Evolutionary conservation across 306 rosid genomes (phyloP).

Genomic region (Urtica urens): DNA sequence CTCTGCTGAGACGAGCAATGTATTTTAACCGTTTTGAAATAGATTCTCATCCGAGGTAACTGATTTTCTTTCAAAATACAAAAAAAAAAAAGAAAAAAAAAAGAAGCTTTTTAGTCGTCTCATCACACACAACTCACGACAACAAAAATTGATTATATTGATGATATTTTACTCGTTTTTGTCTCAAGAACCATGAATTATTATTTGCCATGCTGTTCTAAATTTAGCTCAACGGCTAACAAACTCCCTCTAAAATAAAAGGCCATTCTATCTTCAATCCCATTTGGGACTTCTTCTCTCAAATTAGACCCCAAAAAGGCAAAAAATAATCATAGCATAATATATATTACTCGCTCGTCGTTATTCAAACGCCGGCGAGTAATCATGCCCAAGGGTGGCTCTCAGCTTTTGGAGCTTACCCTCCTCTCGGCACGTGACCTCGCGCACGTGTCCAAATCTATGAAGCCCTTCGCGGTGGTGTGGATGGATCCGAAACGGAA

Average conservation of each 20-base stretch:
- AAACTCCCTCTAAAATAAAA: neutral
- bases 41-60: too few species aligned
- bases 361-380: slow-evolving; percentile 4
- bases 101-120: neutral
- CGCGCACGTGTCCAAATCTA: slow-evolving; percentile 27
- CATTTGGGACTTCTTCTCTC: neutral
- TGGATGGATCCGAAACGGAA: slow-evolving; percentile 58
- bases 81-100: neutral
- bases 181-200: neutral
- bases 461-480: slow-evolving; percentile 52
- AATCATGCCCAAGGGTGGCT: slow-evolving; percentile 12
- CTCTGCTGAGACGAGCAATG: too few species aligned
- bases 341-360: neutral
- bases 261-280: neutral
- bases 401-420: slow-evolving; percentile 52
- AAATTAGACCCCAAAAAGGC: neutral
- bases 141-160: too few species aligned
- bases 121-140: neutral
- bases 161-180: neutral
- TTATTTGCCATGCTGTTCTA: neutral
- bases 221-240: neutral
- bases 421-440: slow-evolving; percentile 57
- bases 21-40: too few species aligned
- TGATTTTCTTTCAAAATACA: too few species aligned
- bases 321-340: neutral